Evolutionary conservation across 2,329 filamentous ascomycete genomes (phyloP), one percentile per base, ranked within the genome.

Genomic region (Fusarium sp.): DNA sequence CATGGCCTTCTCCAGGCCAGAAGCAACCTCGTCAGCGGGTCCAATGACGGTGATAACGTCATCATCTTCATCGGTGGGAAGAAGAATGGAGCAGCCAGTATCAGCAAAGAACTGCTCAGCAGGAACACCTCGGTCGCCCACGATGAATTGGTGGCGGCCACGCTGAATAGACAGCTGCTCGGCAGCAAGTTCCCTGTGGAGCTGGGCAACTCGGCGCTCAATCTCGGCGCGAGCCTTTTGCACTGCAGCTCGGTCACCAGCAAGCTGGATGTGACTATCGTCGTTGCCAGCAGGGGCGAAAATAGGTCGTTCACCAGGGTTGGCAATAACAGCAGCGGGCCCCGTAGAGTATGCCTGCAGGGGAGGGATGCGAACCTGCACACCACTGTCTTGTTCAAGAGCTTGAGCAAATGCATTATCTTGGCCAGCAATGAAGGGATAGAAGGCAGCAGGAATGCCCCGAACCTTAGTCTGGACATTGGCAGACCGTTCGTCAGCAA

Each of bases 61-160:
- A 51, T 94, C 93, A 63, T 96, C 93, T 59, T 93, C 90, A 29
- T 92, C 90, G 31, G 87, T 87, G 12, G 94, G 95, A 49, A 98
- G 83, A 63, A 98, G 89, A 66, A 98, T 92, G 46, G 93, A 90
- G 82, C 96, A 99, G 70, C 95, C 95, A 64, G 96, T 98, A 78
- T 97, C 90, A 49, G 91, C 88, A 73, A 98, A 90, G 85, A 99
- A 98, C 49, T 97, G 90, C 64, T 98, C 90, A 38, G 94, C 86
- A 23, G 93, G 91, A 69, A 93, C 88, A 69, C 93, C 94, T 69
- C 91, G 89, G 69, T 95, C 91, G 57, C 95, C 95, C 71, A 97
- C 91, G 78, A 99, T 96, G 85, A 98, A 98, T 80, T 97, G 95
- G 80, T 98, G 96, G 57, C 94, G 91, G 54, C 94, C 94, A 70